Base-by-base conservation (phyloP, 805 yeast genomes). In the Saccharomycopsis javanensis region DNA sequence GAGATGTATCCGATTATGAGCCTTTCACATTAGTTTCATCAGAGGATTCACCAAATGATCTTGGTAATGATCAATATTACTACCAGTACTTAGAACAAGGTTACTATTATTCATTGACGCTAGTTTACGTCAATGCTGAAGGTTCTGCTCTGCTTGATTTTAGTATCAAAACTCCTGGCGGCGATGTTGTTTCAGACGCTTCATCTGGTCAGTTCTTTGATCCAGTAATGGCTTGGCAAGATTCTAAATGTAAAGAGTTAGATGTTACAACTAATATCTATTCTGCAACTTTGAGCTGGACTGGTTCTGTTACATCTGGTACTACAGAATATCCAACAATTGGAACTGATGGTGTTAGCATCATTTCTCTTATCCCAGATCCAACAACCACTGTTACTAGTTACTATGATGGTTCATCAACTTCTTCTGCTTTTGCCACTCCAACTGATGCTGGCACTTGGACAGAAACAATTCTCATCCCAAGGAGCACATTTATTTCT, bases 81-180 rank as follows among this genome's bases (percentile, higher is more conserved):
- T 35, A 35, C 18, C 42, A 35, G 16, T 35, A 35, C 11, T 3
- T 35, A 10, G 42, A 42, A 15, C 8, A 42, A 42, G 28, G 28
- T 8, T 7, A 42, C 13, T 42, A 42, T 20, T 42, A 20, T 20
- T 28, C 48, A 20, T 10, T 42, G 3, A 42, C 5, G 23, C 10
- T 42, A 23, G 11, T 42, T 2, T 42, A 20, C 13, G n/a, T 16
- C 28, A 68, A 69, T 53, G 57, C 61, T 38, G 56, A 55, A 20
- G 11, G 28, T 4, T 3, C 59, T 15, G 53, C 64, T 23, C 55
- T 55, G 10, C 57, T 65, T 18, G 46, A 60, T 8, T 63, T 64
- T 35, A 18, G 23, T 31, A 30, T 50, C 20, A 27, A 31, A 18
- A 51, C 38, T 27, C 60, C 60, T 34, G 13, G 27, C 23, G 56